Evolutionary conservation across 805 yeast species (phyloP), one percentile per base, ranked within the genome.

Genomic region (Candida dendrica): DNA sequence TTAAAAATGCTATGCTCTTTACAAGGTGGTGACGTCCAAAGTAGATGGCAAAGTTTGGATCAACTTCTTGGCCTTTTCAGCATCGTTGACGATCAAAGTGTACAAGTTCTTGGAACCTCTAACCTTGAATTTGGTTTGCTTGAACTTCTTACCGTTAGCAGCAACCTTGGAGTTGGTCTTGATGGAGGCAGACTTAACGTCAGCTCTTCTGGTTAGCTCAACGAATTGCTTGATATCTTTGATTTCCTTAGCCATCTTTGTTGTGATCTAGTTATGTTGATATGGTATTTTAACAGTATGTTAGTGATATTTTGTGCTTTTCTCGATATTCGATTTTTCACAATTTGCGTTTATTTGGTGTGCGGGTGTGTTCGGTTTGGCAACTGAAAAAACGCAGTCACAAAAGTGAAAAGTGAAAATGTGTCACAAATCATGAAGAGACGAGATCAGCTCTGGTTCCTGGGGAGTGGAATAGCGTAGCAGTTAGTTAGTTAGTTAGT

Each of bases 61-160:
- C 75, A 93, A 81, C 80, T 93, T 93, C 84, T 86, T 81, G 64
- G 98, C 98, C 81, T 89, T 90, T 71, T 87, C 84, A 65, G 88
- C 84, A 72, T 93, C 98, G 77, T 84, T 80, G 65, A 93, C 91
- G 60, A 85, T 85, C 72, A 91, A 79, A 61, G 98, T 93, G 86
- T 93, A 93, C 67, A 88, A 81, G 79, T 85, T 71, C 71, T 78
- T 88, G 54, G 96, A 65, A 72, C 97, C 96, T 81, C 98, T 89
- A 66, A 93, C 87, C 86, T 93, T 93, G 90, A 93, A 93, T 77
- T 93, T 93, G 77, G 96, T 89, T 75, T 85, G 93, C 75, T 84
- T 84, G 81, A 77, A 77, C 58, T 75, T 74, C 78, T 84, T 84
- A 71, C 93, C 95, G 70, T 74, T 74, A 59, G 84, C 77, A 76